Evolutionary conservation across 768 basidiomycete genomes (phyloP), one percentile per base, ranked within the genome.

Genomic region (Pleurotus giganteus): DNA sequence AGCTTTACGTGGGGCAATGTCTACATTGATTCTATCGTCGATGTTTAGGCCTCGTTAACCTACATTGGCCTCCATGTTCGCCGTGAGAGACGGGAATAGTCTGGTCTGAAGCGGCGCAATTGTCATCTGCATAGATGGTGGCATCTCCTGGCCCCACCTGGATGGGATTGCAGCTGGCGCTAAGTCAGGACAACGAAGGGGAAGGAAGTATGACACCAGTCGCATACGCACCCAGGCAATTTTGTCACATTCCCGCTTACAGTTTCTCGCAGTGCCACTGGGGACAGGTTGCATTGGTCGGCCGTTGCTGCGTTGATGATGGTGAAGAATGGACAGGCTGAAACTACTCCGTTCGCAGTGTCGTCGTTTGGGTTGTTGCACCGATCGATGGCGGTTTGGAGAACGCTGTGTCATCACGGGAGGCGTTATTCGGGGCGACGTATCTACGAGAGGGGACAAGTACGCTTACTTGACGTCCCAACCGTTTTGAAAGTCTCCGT

Each of bases 401-500:
- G 71, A 6, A 74, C 68, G 9, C 65, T 73, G 24, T n/a, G 27
- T 13, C 24, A 34, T 15, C 11, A 47, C 9, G 34, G 19, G 17
- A 41, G 7, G n/a, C 13, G 36, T 31, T 43, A 34, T 34, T 19
- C 29, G 8, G 5, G 6, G 2, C 32, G 26, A 37, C 12, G 34
- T 31, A n/a, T 24, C 9, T n/a, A 17, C 19, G 29, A 47, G 13
- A 27, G 13, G 8, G 4, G 57, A 13, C 12, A 24, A 9, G 17
- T 44, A 43, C 19, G 31, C 62, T 4, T 54, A 65, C 67, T 46
- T 50, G 34, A 65, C 66, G 49, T 79, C 75, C 82, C 82, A 83
- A 1, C 82, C 79, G 51, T 77, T 77, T 60, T 71, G 73, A 65
- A 76, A 79, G 62, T 79, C 77, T 0, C 67, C 75, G 57, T 76